Percentiles rank a stretch among this genome's conserved stretches.
Conservation (phyloP, 805 yeast genomes). For the Myxozyma melibiosi region DNA sequence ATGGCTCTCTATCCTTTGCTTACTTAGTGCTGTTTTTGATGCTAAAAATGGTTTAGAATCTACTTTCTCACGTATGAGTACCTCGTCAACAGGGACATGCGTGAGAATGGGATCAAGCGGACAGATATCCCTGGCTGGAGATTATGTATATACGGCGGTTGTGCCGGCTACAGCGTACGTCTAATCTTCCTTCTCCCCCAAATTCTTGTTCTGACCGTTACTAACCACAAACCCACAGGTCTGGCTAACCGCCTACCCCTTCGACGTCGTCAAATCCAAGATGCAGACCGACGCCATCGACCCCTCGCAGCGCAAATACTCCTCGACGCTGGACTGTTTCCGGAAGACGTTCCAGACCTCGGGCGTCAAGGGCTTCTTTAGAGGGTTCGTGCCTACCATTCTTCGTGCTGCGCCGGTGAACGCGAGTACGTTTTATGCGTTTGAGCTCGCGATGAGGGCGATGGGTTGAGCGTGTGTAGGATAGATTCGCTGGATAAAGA, state of each 20-base stretch:
- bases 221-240: slow-evolving; percentile 42
- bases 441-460: slow-evolving; percentile 81
- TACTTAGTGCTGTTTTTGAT: background rate
- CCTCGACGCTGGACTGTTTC: slow-evolving; percentile 61
- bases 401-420: slow-evolving; percentile 98
- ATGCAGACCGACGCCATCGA: slow-evolving; percentile 74
- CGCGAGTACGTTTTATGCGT: slow-evolving; percentile 93
- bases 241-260: slow-evolving; percentile 85
- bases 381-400: slow-evolving; percentile 90
- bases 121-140: slow-evolving; percentile 85
- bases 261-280: slow-evolving; percentile 88
- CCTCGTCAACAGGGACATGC: slow-evolving; percentile 66
- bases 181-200: background rate
- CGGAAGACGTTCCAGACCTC: slow-evolving; percentile 54
- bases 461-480: slow-evolving; percentile 29
- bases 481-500: too few species aligned
- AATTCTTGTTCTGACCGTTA: too few species aligned
- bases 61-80: slow-evolving; percentile 93
- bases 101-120: slow-evolving; percentile 50
- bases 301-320: slow-evolving; percentile 60
- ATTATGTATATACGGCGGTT: slow-evolving; percentile 83
- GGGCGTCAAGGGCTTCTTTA: slow-evolving; percentile 79
- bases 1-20: background rate
- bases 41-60: slow-evolving; percentile 9
- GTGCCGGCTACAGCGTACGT: slow-evolving; percentile 72